Percentiles rank a stretch among this genome's conserved stretches.
These are phyloP conservation scores for Cryptosporidium xiaoi DNA, from an alignment of 169 alveolate species.

Conservation along the genomic window DNA sequence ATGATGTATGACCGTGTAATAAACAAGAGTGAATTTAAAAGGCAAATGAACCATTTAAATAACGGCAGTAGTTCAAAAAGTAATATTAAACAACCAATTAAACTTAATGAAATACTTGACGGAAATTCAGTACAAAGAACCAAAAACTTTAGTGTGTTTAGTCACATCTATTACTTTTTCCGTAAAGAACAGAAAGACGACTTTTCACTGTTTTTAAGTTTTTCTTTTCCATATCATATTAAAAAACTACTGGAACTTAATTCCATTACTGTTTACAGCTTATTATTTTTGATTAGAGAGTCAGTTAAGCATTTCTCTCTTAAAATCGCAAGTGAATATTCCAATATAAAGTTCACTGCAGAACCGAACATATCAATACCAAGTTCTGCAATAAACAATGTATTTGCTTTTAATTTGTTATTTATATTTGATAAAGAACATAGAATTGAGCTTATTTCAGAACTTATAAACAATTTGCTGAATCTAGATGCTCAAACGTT, in stretches of 20 bases:
- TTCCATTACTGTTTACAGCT: neutral
- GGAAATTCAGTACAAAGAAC: neutral
- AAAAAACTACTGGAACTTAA: neutral
- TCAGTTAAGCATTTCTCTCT: neutral
- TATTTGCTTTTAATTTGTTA: too few relatives aligned
- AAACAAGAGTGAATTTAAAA: too few relatives aligned
- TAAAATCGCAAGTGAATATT: neutral
- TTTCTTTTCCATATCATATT: neutral
- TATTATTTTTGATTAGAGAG: neutral
- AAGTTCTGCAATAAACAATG: neutral
- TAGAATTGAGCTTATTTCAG: too few relatives aligned
- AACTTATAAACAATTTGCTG: too few relatives aligned
- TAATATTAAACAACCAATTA: neutral
- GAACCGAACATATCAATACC: neutral
- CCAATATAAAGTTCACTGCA: neutral
- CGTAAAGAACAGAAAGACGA: neutral
- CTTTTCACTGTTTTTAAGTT: neutral
- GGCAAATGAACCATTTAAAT: too few relatives aligned
- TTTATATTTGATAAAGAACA: too few relatives aligned
- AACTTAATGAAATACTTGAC: neutral
- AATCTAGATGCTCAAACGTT: too few relatives aligned
- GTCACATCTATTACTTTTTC: slow-evolving; percentile 10
- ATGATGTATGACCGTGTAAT: too few relatives aligned
- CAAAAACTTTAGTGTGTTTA: neutral
- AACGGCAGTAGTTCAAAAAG: neutral